Base-by-base conservation (phyloP, 1,284 basidiomycete genomes). In the Ceratorhiza oryzae-sativae region DNA sequence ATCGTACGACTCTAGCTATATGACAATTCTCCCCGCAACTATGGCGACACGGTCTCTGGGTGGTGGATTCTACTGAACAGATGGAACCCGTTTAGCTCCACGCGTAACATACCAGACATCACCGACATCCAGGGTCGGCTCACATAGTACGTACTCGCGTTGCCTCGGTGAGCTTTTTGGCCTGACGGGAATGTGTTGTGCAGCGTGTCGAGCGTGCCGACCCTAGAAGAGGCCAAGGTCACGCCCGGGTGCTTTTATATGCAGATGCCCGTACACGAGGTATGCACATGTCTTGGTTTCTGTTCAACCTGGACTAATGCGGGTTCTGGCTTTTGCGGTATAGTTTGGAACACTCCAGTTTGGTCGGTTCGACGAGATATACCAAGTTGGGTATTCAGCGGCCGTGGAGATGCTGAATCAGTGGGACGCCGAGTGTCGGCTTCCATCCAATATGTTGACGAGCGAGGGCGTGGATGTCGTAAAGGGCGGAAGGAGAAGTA, bases 81-180 rank as follows among this genome's bases (percentile, higher is more conserved):
- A 72, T 97, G 89, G 88, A 96, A 96, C 79, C 95, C 94, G 0
- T 96, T 96, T 79, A 93, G 92, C 48, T 90, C 87, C 77, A 88
- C 90, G 61, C 84, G 88, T 73, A 88, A 86, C 72, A 89, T 98
- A 8, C 94, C 96, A 30, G 91, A 92, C 18, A 97, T 99, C 79
- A 95, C 97, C 0, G 97, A 99, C 79, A 94, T 99, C 68, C 97
- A 98, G 78, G 91, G 92, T 77, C 89, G 97, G 18, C 85, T 99
- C 65, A 94, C 97, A 62, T 99, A 99, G 95, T 97, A 77, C 75
- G 93, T 78, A 32, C 78, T 3, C 15, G n/a, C n/a, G n/a, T 61
- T 23, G 13, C 36, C 32, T 53, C 45, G 63, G 10, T 6, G 10
- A n/a, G n/a, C 41, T 32, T 41, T 42, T 25, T 34, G 70, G 18